Evolutionary conservation across 139 green algal species (phyloP).

Genomic region (Chlorella sorokiniana): DNA sequence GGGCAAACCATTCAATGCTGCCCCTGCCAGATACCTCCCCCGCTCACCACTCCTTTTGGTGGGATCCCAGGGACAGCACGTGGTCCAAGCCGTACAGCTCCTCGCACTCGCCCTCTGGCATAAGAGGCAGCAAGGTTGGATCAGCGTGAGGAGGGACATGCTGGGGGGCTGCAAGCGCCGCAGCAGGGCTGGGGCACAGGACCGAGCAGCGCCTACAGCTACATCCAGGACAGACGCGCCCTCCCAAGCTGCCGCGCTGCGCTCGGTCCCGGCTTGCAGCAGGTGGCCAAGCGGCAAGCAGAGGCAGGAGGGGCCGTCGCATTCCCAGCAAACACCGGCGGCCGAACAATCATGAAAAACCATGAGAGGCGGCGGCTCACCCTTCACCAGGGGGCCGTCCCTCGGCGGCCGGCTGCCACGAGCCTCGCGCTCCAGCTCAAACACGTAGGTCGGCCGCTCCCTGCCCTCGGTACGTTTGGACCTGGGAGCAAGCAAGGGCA

Average conservation of each 20-base stretch:
- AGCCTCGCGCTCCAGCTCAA: not conserved
- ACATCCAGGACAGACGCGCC: not conserved
- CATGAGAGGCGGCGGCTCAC: constrained; percentile 8
- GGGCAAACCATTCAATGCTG: not conserved
- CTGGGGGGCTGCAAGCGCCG: not conserved
- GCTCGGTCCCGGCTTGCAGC: not conserved
- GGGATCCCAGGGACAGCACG: constrained; percentile 22
- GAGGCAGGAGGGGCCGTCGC: not conserved
- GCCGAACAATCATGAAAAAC: not conserved
- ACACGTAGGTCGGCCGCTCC: not conserved
- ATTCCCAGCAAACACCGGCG: not conserved
- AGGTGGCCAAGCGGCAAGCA: not conserved
- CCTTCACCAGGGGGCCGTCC: constrained; percentile 24
- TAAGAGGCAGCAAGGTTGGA: not conserved
- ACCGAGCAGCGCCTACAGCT: not conserved
- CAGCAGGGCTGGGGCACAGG: not conserved
- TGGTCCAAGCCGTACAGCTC: constrained; percentile 40
- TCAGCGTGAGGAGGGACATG: not conserved
- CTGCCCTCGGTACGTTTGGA: constrained; percentile 17
- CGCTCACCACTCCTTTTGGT: constrained; percentile 17
- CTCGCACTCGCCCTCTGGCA: constrained; percentile 1
- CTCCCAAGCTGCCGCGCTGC: not conserved
- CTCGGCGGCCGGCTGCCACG: not conserved
- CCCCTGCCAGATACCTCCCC: not conserved
- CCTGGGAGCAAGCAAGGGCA: not conserved